Evolutionary conservation across 2,329 filamentous ascomycete species (phyloP), one percentile per base, ranked within the genome.

Genomic region (Colletotrichum navitas): DNA sequence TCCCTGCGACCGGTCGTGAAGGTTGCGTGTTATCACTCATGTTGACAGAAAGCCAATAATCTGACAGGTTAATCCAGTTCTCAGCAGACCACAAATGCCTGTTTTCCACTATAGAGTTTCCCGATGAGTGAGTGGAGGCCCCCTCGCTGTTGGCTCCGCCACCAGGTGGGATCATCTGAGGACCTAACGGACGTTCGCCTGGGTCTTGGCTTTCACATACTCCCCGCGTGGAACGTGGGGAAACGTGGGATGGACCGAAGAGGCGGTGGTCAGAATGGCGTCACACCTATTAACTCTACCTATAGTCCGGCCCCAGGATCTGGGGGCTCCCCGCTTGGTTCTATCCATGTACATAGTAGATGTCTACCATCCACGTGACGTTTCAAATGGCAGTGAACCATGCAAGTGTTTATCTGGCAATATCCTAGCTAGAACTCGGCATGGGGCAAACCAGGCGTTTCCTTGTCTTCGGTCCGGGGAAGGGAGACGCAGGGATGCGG

Each of bases 181-280:
- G 29, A 29, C 29, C 29, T 34, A 26, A 32, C 29, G 43, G 29
- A 11, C 12, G 43, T 54, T 34, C 34, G 54, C 36, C 54, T 36
- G 21, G 29, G 8, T 59, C 62, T 60, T 69, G 66, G 54, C 66
- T 32, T 11, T 12, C 1, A 51, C 55, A 66, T 71, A 63, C 68
- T 36, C 21, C 67, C 62, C 56, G 56, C 41, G 56, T 52, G 63
- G 61, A 59, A 60, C 66, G 47, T 60, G 54, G 62, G 45, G 45
- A 34, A 58, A 55, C 47, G 41, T 66, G 47, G 49, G 41, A 32
- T 51, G 41, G 8, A 21, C 8, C 18, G 16, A 39, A 14, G 21
- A 41, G 26, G 29, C 21, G 36, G 14, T 51, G n/a, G 12, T 14
- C 6, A 47, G 32, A 34, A 26, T 18, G 11, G 18, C 16, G 58